Evolutionary conservation across 768 basidiomycete species (phyloP), one percentile per base, ranked within the genome.

Genomic region (Lentinula raphanica): DNA sequence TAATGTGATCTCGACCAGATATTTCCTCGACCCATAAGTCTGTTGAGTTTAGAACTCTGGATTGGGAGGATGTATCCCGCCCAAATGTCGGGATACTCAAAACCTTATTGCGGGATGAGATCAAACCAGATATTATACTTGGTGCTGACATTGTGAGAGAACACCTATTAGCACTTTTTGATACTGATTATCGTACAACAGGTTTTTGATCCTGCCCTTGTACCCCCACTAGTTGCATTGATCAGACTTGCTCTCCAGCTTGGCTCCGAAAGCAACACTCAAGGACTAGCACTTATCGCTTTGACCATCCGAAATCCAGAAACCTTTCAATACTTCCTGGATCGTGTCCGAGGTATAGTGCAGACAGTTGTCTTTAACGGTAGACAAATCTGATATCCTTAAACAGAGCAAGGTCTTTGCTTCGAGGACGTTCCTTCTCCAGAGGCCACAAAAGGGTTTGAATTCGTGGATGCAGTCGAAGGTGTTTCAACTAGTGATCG

Each of bases 171-270:
- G n/a, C 3, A 39, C 29, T n/a, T 27, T 28, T 15, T 17, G 19
- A 42, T 31, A 36, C 58, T 49, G 29, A 38, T 39, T 51, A 31
- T 29, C 29, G 15, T 32, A 31, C 3, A 28, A 44, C 59, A 91
- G 89, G 83, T 88, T 5, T 92, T 84, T 64, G 87, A 90, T 63
- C 85, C 86, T 7, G 65, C 66, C 9, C 70, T 90, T 39, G 79
- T 90, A 45, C 79, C 81, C 6, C 72, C 83, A 0, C 74, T 91
- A 3, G 74, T 85, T 1, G 72, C 72, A 12, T 77, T 80, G 5
- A 67, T 90, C 13, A 66, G 59, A 55, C 63, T 84, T 35, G 76
- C 76, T 11, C 69, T 87, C 27, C 73, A 71, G 49, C 51, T 65
- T 3, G 45, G 63, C 15, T n/a, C 25, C 6, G 17, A 28, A 55